These are phyloP conservation scores for Micromonas commoda DNA, from an alignment of 139 green algal species.

Conservation along the genomic window DNA sequence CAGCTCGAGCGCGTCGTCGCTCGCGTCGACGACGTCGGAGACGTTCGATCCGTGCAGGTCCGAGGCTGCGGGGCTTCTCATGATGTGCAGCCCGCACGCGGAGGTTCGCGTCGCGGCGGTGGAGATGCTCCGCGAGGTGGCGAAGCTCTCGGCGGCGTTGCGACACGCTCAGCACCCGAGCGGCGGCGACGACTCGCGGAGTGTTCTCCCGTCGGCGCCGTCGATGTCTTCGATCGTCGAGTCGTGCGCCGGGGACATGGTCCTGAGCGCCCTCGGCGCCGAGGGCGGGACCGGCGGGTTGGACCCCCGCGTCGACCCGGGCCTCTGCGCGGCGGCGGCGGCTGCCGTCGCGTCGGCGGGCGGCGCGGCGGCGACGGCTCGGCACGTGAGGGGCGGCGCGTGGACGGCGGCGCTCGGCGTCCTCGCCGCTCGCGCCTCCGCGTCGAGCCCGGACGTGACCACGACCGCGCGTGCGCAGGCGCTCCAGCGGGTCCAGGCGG, in stretches of 20 bases:
- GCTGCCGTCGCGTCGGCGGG: background rate
- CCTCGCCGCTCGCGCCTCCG: background rate
- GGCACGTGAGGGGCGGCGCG: background rate
- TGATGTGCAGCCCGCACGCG: conserved; percentile 41
- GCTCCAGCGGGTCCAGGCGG: conserved; percentile 5
- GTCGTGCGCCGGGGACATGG: background rate
- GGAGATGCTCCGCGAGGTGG: conserved; percentile 26
- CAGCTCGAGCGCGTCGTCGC: background rate
- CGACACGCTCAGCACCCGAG: background rate
- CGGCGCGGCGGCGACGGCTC: background rate
- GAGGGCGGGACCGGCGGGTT: background rate
- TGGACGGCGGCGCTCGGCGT: background rate
- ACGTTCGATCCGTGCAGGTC: conserved; percentile 44
- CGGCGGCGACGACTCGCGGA: background rate
- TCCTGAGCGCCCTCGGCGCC: background rate
- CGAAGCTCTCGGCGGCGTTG: conserved; percentile 23
- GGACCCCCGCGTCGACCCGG: background rate
- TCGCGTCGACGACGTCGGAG: background rate
- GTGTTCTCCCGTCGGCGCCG: background rate
- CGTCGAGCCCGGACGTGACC: background rate
- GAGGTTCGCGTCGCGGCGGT: conserved; percentile 25
- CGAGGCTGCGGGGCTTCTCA: conserved; percentile 45
- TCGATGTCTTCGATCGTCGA: background rate
- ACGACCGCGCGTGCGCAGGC: conserved; percentile 11
- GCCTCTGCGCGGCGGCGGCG: background rate